These are phyloP conservation scores for Coniochaeta hoffmannii DNA, from an alignment of 2,329 filamentous ascomycete genomes.

Conservation along the genomic window DNA sequence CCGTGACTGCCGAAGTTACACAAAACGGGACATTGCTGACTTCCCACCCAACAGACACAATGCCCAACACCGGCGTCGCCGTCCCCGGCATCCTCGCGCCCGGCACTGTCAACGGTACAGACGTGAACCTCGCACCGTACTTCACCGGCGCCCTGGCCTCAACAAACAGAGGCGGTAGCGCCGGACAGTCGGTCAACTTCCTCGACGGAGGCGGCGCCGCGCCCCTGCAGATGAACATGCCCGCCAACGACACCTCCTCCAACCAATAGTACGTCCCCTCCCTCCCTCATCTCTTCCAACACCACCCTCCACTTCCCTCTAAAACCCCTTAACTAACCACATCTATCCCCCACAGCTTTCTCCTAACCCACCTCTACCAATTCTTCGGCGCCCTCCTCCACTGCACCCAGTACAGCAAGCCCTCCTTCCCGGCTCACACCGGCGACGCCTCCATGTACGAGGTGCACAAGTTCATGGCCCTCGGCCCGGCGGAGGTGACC, in stretches of 20 bases:
- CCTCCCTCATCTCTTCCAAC: neutral
- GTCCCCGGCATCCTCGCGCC: conserved; percentile 51
- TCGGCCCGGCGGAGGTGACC: conserved; percentile 40
- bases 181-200: conserved; percentile 47
- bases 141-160: conserved; percentile 48
- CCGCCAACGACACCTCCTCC: conserved; percentile 40
- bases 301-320: neutral
- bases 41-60: conserved; percentile 40
- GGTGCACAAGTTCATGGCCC: conserved; percentile 54
- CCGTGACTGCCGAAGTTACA: no score
- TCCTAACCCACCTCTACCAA: conserved; percentile 54
- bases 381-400: conserved; percentile 53
- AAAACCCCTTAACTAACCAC: conserved; percentile 1
- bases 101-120: conserved; percentile 38
- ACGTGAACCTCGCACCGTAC: conserved; percentile 52
- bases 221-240: conserved; percentile 47
- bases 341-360: conserved; percentile 30
- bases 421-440: conserved; percentile 41
- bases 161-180: conserved; percentile 40
- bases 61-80: conserved; percentile 40
- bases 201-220: conserved; percentile 51
- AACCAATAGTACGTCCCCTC: conserved; percentile 44
- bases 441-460: conserved; percentile 40
- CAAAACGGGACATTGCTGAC: no score
- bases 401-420: conserved; percentile 41